A percentile compares a stretch with the other conserved stretches of the same genome.
These are phyloP conservation scores for Chalciporus sphaerocephalus DNA, from an alignment of 768 basidiomycete species.

Conservation along the genomic window DNA sequence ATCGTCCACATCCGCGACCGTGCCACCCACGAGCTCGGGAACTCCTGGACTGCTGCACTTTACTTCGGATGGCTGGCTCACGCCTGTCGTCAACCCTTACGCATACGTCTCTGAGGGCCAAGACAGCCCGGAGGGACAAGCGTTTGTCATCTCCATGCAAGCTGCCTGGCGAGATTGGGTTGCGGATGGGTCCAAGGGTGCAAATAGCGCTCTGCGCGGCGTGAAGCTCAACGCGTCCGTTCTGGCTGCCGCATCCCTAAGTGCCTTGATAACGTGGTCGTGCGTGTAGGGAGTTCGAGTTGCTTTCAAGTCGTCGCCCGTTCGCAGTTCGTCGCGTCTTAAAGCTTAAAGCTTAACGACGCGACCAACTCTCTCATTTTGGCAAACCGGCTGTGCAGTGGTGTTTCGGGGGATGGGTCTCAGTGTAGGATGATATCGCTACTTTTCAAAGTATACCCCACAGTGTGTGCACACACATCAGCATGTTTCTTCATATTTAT, in stretches of 20 bases:
- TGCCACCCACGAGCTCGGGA: constrained; percentile 7
- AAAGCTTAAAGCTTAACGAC: no score
- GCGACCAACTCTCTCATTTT: no score
- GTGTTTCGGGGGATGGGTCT: no score
- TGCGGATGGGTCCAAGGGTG: constrained; percentile 47
- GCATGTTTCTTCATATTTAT: no score
- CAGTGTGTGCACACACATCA: no score
- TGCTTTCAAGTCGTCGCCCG: not conserved
- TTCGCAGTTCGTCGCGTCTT: not conserved
- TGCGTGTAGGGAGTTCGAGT: not conserved
- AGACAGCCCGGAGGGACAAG: constrained; percentile 70
- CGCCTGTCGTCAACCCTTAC: constrained; percentile 73
- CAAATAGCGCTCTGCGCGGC: constrained; percentile 29
- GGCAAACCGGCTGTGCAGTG: no score
- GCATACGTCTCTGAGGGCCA: constrained; percentile 43
- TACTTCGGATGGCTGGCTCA: constrained; percentile 58
- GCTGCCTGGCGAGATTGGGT: constrained; percentile 77
- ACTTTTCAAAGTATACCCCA: no score
- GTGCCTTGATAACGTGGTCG: not conserved
- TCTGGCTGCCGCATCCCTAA: not conserved
- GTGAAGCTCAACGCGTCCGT: not conserved
- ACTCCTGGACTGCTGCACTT: constrained; percentile 41
- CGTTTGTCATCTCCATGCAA: constrained; percentile 73
- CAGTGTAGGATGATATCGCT: no score
- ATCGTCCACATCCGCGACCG: constrained; percentile 7